Base-by-base conservation (phyloP, 148 eudicot genomes). In the Polygonum aviculare region DNA sequence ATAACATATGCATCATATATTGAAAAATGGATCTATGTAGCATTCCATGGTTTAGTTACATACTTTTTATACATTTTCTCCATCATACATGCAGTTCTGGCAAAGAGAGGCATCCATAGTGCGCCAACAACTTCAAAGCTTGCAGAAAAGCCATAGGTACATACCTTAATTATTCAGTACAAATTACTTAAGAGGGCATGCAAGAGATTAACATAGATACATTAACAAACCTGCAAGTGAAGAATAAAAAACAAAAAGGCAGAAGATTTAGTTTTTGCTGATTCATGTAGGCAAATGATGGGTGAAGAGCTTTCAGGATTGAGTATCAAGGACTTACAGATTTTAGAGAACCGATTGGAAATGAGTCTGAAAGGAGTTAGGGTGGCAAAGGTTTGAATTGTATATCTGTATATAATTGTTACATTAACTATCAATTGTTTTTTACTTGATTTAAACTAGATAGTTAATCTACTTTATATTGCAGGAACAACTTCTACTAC, bases 91-190 rank as follows among this genome's bases (percentile, higher is more conserved):
- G 75, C 81, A 91, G 97, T 88, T 83, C 63, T 91, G 91, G 97
- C 90, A 91, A 84, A 83, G 89, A 78, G 91, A 91, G 83, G 90
- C 88, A 54, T 88, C 87, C 77, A 85, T 83, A 82, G 75, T 91
- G 72, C 85, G 86, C 79, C 90, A 89, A 71, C 93, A 91, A 76
- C 78, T 91, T 71, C 90, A 88, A 71, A 85, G 78, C 82, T 82
- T 91, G 82, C 88, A 89, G 84, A 90, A 82, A 82, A 91, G 81
- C 77, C 97, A 91, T 59, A 75, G 97, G 97, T 91, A 85, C 65
- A 49, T 35, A 40, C 44, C 47, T 74, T 31, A 9, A 6, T 57
- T 19, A 21, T 0, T 2, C 1, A 57, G 10, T 19, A 2, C 14
- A 26, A 19, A 21, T 0, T 26, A 26, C 31, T 26, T 14, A 1